Evolutionary conservation across 495 filamentous ascomycete species (phyloP), one percentile per base, ranked within the genome.

Genomic region (Penicillium turbatum): DNA sequence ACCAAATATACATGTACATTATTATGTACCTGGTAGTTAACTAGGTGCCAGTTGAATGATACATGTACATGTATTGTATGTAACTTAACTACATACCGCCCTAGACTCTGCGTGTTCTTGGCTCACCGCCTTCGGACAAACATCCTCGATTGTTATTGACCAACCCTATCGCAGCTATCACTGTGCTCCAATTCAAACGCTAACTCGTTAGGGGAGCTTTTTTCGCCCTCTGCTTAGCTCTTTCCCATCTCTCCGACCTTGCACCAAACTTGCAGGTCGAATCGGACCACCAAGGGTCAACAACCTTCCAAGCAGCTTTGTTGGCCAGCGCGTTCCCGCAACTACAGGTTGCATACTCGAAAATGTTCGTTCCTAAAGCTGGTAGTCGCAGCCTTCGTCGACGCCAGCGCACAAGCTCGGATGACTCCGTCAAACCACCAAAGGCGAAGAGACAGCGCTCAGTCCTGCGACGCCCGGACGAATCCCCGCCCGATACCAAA

Each of bases 391-490:
- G 79, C 58, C 78, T 84, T 62, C 80, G 86, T 51, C 74, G 88
- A 54, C 84, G 85, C 47, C 84, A 82, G 64, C 82, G 88, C 51
- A 84, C 83, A 34, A 67, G 76, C 42, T 86, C 81, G 56, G 78
- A 83, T 56, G 86, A 89, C 50, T 79, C 78, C 38, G 77, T 80
- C 19, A 76, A 82, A 26, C 78, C 80, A 51, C 83, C 85, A 54
- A 87, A 82, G 63, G 79, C 86, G 15, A 92, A 92, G 73, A 78
- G 86, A 61, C 85, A 86, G 56, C 76, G 86, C 53, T 81, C 85
- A 19, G 79, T 78, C 13, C 67, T 88, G 47, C 78, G 73, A 34
- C 76, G 84, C 44, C 74, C 81, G 36, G 79, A 79, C 12, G 71
- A 73, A 32, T 52, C 67, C 36, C 64, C 63, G 12, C 32, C 60